Conservation (phyloP, 179 eudicot genomes). For the Dionaea muscipula region DNA sequence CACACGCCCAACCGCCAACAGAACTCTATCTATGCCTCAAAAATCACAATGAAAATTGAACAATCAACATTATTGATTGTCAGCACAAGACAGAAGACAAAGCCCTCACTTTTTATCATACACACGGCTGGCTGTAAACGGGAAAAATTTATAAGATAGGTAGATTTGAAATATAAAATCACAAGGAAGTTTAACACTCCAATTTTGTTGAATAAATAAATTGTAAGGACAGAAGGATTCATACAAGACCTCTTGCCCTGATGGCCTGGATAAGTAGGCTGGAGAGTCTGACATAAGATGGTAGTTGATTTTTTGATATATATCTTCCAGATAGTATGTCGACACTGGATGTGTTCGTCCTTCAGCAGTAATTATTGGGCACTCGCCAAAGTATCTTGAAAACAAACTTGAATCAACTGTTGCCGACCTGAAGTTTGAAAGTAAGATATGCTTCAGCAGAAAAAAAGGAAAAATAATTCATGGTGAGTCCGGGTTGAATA, state of each 20-base stretch:
- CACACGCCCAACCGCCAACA: no score
- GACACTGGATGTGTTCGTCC: conserved; percentile 96
- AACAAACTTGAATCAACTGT: conserved; percentile 87
- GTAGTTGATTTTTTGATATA: conserved; percentile 59
- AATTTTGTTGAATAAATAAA: neutral
- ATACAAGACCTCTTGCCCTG: conserved; percentile 23
- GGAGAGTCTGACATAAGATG: conserved; percentile 87
- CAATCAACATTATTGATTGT: no score
- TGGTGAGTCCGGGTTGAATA: conserved; percentile 4
- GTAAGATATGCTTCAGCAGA: conserved; percentile 4
- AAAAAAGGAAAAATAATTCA: conserved; percentile 2
- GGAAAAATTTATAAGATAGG: no score
- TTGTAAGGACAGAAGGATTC: neutral
- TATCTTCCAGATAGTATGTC: conserved; percentile 71
- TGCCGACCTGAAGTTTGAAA: conserved; percentile 61
- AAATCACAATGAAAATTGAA: no score
- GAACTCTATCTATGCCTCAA: no score
- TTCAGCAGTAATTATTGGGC: conserved; percentile 86
- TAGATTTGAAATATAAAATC: no score
- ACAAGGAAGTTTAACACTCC: no score
- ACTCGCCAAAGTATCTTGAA: conserved; percentile 72
- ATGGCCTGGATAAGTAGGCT: conserved; percentile 43
- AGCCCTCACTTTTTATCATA: no score
- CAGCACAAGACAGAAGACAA: no score
- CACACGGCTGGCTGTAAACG: no score